Percentiles rank a stretch among this genome's conserved stretches.
Conservation (phyloP, 352 stramenopile genomes). For the Globisporangium recalcitrans region DNA sequence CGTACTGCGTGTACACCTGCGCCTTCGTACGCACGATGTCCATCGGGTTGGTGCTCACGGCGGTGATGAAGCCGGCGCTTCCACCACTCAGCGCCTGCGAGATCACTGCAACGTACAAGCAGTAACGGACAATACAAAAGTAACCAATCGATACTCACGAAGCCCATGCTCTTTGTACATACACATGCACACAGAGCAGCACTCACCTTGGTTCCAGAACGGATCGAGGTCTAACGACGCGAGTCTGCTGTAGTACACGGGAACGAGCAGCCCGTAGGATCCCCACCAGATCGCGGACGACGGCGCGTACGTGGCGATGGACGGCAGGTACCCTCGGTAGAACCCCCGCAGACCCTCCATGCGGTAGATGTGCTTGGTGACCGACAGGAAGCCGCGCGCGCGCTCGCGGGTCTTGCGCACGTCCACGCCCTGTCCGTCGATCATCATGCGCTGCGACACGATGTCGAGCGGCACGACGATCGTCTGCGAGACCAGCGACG, state of each 20-base stretch:
- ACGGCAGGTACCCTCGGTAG: slow-evolving; percentile 80
- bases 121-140: background rate
- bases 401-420: slow-evolving; percentile 53
- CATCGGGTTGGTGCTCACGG: slow-evolving; percentile 84
- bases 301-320: slow-evolving; percentile 82
- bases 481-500: slow-evolving; percentile 81
- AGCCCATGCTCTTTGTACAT: too few species aligned
- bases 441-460: slow-evolving; percentile 88
- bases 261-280: slow-evolving; percentile 77
- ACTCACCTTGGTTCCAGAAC: slow-evolving; percentile 79
- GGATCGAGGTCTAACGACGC: slow-evolving; percentile 49
- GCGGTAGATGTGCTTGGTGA: slow-evolving; percentile 60
- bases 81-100: slow-evolving; percentile 74
- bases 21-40: slow-evolving; percentile 85
- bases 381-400: slow-evolving; percentile 47
- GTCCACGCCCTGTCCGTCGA: slow-evolving; percentile 68
- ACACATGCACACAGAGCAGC: background rate
- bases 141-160: too few species aligned
- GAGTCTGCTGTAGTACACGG: slow-evolving; percentile 63
- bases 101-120: slow-evolving; percentile 33
- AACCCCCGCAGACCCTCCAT: slow-evolving; percentile 69
- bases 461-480: slow-evolving; percentile 86
- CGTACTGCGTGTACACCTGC: slow-evolving; percentile 83
- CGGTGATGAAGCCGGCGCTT: slow-evolving; percentile 71
- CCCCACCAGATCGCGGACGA: slow-evolving; percentile 87